phyloP scores from a whole-genome alignment of 139 green algal species.

The Picochlorum sp. region DNA sequence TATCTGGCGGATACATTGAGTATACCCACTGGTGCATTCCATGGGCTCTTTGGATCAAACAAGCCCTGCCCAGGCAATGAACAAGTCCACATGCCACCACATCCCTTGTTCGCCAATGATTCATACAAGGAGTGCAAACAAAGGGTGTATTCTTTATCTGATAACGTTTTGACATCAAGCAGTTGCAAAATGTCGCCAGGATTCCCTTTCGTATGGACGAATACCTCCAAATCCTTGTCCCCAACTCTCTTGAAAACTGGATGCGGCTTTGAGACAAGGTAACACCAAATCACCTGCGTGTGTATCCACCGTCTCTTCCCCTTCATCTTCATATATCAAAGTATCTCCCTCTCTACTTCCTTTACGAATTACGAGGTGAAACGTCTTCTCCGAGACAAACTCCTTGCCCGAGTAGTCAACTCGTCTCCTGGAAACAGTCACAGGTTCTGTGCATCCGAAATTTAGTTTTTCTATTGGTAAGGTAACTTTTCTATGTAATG shows the following conservation, averaged over 20 bases:
- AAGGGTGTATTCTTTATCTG: neutral
- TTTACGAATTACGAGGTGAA: slow-evolving; percentile 23
- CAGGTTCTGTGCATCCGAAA: slow-evolving; percentile 17
- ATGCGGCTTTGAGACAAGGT: slow-evolving; percentile 24
- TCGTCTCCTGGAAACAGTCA: slow-evolving; percentile 16
- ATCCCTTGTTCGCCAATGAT: slow-evolving; percentile 9
- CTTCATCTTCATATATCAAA: slow-evolving; percentile 27
- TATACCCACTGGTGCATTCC: slow-evolving; percentile 17
- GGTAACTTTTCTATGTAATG: slow-evolving; percentile 20
- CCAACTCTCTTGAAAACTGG: slow-evolving; percentile 11
- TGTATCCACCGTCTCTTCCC: slow-evolving; percentile 31
- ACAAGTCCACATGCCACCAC: slow-evolving; percentile 17
- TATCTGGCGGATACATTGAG: slow-evolving; percentile 21
- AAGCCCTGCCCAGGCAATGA: slow-evolving; percentile 18
- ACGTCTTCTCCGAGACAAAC: slow-evolving; percentile 10
- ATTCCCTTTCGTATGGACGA: slow-evolving; percentile 7
- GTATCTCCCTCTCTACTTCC: slow-evolving; percentile 22
- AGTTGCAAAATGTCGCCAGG: slow-evolving; percentile 4
- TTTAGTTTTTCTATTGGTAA: slow-evolving; percentile 23
- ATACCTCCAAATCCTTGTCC: slow-evolving; percentile 23
- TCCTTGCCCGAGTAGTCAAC: slow-evolving; percentile 14
- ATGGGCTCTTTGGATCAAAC: slow-evolving; percentile 20
- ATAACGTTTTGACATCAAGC: neutral
- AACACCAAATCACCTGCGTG: slow-evolving; percentile 21
- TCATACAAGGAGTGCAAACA: neutral